These are phyloP conservation scores for Balakata baccata DNA, from an alignment of 345 rosid genomes.

Conservation along the genomic window DNA sequence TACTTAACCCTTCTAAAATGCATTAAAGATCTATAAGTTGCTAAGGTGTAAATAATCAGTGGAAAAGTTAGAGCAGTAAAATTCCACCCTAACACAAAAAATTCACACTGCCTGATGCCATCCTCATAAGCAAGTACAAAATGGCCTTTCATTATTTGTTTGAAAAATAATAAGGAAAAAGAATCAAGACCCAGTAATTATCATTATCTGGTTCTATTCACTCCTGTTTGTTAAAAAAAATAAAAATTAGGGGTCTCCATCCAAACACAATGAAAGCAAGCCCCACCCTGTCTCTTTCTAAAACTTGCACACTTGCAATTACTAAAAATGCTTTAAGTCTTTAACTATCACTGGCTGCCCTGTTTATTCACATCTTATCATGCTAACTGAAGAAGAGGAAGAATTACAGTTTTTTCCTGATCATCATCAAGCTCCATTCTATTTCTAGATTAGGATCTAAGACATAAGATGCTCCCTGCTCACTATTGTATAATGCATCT, in stretches of 20 bases:
- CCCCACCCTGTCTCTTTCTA: no score
- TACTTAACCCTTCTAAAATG: neutral
- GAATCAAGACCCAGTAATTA: neutral
- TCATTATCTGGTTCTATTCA: neutral
- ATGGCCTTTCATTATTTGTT: neutral
- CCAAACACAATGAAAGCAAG: no score
- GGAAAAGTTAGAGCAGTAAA: neutral
- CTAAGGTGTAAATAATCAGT: neutral
- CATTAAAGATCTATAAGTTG: neutral
- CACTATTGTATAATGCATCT: neutral
- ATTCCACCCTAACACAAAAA: neutral
- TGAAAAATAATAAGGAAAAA: neutral
- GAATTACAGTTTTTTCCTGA: no score
- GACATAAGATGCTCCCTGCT: neutral
- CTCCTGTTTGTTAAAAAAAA: no score
- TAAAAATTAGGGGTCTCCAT: no score
- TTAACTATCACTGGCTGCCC: no score
- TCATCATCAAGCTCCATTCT: no score
- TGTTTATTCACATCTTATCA: no score
- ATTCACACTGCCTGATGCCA: neutral
- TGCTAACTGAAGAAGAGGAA: no score
- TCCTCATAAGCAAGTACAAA: neutral
- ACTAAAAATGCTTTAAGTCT: no score
- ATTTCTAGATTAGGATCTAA: no score
- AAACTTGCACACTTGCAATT: no score